A percentile compares a stretch with the other conserved stretches of the same genome.
Conservation (phyloP, 352 stramenopile genomes). For the Phytopythium helicoides region DNA sequence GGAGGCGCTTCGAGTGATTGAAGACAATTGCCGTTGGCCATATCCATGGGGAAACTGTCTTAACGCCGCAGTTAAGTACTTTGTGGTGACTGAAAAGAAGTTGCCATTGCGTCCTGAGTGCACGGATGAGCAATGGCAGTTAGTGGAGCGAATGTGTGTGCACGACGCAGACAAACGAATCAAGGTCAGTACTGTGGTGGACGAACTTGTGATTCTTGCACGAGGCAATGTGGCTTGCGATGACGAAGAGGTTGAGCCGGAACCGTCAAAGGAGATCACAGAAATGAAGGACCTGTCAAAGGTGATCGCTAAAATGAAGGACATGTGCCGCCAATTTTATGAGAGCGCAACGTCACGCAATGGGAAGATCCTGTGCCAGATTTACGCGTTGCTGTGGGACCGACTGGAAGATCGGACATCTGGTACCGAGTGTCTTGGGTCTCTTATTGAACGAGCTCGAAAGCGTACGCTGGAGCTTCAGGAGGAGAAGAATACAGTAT, state of each 20-base stretch:
- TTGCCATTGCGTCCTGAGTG: not conserved
- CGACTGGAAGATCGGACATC: not conserved
- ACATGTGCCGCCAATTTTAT: not conserved
- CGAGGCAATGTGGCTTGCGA: not conserved
- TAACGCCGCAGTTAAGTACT: not conserved
- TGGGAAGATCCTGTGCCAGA: not conserved
- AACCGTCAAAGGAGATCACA: too few relatives aligned
- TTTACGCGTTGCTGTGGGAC: not conserved
- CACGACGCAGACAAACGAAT: slow-evolving; percentile 1
- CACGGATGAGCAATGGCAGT: slow-evolving; percentile 5
- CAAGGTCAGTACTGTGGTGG: slow-evolving; percentile 7
- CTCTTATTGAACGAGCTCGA: not conserved
- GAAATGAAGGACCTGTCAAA: not conserved
- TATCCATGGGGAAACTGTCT: slow-evolving; percentile 3
- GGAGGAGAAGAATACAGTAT: too few relatives aligned
- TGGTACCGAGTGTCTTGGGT: not conserved
- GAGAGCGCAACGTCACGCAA: not conserved
- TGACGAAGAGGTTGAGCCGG: not conserved
- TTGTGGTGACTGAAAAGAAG: not conserved
- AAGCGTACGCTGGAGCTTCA: too few relatives aligned
- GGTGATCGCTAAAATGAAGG: not conserved
- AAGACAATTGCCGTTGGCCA: not conserved
- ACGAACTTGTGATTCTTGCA: slow-evolving; percentile 1
- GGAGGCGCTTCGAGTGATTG: not conserved
- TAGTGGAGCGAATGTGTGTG: slow-evolving; percentile 15